Base-by-base conservation (phyloP, 1,284 basidiomycete species). In the Veloporphyrellus conicus region DNA sequence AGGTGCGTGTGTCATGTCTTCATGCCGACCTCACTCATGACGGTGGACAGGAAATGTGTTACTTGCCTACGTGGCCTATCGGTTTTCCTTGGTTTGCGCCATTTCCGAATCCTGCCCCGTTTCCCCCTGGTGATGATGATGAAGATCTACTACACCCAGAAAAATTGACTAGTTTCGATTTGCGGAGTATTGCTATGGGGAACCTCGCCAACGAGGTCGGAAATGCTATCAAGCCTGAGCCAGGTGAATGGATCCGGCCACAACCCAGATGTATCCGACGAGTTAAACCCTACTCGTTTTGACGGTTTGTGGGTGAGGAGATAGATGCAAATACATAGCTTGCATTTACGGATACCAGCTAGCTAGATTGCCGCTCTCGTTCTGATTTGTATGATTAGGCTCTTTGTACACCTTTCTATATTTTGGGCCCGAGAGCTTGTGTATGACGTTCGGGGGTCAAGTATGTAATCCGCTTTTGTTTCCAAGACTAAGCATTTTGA, bases 1-100 rank as follows among this genome's bases (percentile, higher is more conserved):
- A 70, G 53, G 72, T 71, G 37, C 18, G 62, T 56, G 20, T 14
- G 1, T 34, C 14, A 11, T 10, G 23, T 25, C 23, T 5, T 25
- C 23, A 25, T 25, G 23, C 23, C 4, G 23, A 8, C 8, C 23
- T 25, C 23, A 25, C 23, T 25, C 23, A 25, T 8, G 23, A 8
- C 5, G 23, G 23, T 31, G 6, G 29, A 31, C 12, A 31, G 29
- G 29, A 31, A 31, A 31, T 31, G 29, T 31, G 29, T 15, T 31
- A 31, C 29, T 11, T 31, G 29, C 29, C 29, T 12, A 31, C 29
- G 29, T 31, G 29, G 29, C 29, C 29, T 31, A 4, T 15, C 29
- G 29, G 29, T 31, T 31, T 31, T 11, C 29, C 29, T 2, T 1
- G n/a, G n/a, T n/a, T n/a, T n/a, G n/a, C n/a, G n/a, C n/a, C n/a